Evolutionary conservation across 257 asterid species (phyloP).

Genomic region (Lycium ferocissimum): DNA sequence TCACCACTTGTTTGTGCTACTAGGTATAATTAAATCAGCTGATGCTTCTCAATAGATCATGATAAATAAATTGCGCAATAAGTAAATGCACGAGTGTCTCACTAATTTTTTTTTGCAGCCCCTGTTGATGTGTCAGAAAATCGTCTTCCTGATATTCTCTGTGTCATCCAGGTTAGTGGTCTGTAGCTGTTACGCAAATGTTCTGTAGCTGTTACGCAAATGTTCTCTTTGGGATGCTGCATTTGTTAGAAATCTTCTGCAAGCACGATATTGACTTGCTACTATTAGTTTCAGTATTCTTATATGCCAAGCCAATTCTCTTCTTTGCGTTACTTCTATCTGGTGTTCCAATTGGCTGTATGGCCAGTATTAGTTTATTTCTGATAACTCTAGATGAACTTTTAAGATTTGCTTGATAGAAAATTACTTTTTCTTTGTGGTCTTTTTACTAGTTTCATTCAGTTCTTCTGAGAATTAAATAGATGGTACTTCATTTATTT

Average conservation of each 20-base stretch:
- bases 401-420: neutral
- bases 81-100: constrained; percentile 3
- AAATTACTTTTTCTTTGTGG: neutral
- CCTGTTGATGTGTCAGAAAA: constrained; percentile 89
- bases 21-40: constrained; percentile 55
- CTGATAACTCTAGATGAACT: neutral
- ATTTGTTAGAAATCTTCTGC: neutral
- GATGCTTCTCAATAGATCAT: neutral
- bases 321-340: neutral
- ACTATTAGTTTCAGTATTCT: neutral
- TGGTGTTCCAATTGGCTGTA: neutral
- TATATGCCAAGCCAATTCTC: neutral
- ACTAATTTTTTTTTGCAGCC: constrained; percentile 53
- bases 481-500: neutral
- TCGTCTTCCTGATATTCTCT: constrained; percentile 90
- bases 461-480: constrained; percentile 16
- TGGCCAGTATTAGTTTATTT: neutral
- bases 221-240: constrained; percentile 5
- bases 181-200: neutral
- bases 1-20: constrained; percentile 96
- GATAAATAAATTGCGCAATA: neutral
- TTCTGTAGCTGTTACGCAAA: neutral
- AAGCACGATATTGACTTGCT: neutral
- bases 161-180: constrained; percentile 81
- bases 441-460: neutral